phyloP scores from a whole-genome alignment of 768 basidiomycete genomes.

The Tremella mesenterica region DNA sequence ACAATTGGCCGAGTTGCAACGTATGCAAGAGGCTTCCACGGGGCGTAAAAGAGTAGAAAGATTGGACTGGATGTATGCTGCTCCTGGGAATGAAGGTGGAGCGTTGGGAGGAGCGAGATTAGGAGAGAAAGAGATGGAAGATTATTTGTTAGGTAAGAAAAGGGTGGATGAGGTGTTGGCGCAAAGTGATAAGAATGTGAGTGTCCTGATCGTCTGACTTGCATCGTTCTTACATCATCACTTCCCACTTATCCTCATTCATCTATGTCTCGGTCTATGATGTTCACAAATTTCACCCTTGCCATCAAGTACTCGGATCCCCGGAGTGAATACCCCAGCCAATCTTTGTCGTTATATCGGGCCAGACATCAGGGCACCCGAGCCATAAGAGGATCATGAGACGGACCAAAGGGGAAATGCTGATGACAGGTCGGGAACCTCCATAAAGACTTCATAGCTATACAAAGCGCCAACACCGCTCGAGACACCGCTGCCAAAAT shows the following conservation, averaged over 20 bases:
- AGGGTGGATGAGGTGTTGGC: conserved; percentile 91
- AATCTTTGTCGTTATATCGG: no score
- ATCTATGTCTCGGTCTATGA: no score
- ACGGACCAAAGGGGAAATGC: neutral
- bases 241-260: neutral
- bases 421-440: conserved; percentile 30
- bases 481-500: conserved; percentile 89
- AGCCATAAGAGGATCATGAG: neutral
- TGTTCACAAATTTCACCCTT: no score
- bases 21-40: conserved; percentile 88
- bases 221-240: neutral
- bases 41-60: conserved; percentile 90
- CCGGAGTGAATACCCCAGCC: no score
- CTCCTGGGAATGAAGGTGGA: conserved; percentile 76
- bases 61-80: conserved; percentile 99
- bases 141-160: conserved; percentile 94
- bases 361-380: no score
- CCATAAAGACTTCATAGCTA: conserved; percentile 86
- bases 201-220: conserved; percentile 17
- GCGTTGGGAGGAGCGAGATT: conserved; percentile 45
- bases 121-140: conserved; percentile 73
- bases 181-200: conserved; percentile 75
- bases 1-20: conserved; percentile 89
- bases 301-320: no score
- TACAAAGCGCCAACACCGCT: conserved; percentile 82